These are phyloP conservation scores for Fomitopsis betulina DNA, from an alignment of 1,284 basidiomycete species.

Conservation along the genomic window DNA sequence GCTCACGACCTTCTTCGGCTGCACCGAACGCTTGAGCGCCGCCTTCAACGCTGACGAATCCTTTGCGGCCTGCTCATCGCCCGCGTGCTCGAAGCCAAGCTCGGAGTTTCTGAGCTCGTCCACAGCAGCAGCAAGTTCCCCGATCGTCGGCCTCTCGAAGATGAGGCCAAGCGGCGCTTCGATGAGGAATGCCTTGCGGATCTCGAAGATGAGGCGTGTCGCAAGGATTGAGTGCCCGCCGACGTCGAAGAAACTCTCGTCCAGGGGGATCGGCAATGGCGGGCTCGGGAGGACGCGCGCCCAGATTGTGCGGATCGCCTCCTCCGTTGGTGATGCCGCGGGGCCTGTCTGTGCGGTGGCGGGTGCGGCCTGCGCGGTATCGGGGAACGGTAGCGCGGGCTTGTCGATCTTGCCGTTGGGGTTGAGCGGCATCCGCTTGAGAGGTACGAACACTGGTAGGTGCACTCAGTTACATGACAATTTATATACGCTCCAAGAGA, in stretches of 20 bases:
- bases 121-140: slow-evolving; percentile 76
- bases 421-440: slow-evolving; percentile 95
- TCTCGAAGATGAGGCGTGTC: slow-evolving; percentile 94
- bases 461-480: not conserved
- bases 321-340: slow-evolving; percentile 68
- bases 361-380: slow-evolving; percentile 76
- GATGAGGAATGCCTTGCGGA: slow-evolving; percentile 90
- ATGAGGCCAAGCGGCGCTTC: slow-evolving; percentile 91
- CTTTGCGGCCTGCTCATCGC: slow-evolving; percentile 21
- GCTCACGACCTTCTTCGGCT: slow-evolving; percentile 33
- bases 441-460: slow-evolving; percentile 83
- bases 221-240: slow-evolving; percentile 99
- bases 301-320: slow-evolving; percentile 84
- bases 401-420: slow-evolving; percentile 99
- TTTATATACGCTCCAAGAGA: not conserved
- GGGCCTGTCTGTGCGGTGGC: slow-evolving; percentile 26
- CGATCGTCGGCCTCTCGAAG: slow-evolving; percentile 89
- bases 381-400: slow-evolving; percentile 97
- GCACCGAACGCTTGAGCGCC: slow-evolving; percentile 18
- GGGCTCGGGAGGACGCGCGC: slow-evolving; percentile 77
- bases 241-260: slow-evolving; percentile 98
- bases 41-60: slow-evolving; percentile 4
- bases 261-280: slow-evolving; percentile 74
- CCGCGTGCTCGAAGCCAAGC: slow-evolving; percentile 62
- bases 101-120: slow-evolving; percentile 79